Evolutionary conservation across 2,329 filamentous ascomycete genomes (phyloP).

Genomic region (Fusarium irregulare): DNA sequence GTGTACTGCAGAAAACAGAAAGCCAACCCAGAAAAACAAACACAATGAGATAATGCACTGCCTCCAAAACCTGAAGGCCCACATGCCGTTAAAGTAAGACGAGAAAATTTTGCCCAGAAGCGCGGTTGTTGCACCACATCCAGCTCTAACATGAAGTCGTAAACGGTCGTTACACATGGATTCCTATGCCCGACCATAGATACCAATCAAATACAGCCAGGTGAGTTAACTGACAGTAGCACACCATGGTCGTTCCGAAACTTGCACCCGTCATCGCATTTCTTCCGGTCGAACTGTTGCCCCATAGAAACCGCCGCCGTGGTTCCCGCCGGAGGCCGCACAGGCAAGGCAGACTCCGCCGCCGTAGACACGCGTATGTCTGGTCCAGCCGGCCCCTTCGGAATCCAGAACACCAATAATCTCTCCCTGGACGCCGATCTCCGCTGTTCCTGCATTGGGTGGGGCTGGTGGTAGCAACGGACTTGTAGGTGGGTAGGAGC

Average conservation of each 20-base stretch:
- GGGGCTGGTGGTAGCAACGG: conserved; percentile 62
- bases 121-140: conserved; percentile 29
- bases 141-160: conserved; percentile 41
- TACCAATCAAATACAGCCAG: conserved; percentile 10
- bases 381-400: conserved; percentile 63
- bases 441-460: conserved; percentile 45
- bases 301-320: conserved; percentile 64
- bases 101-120: conserved; percentile 32
- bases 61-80: conserved; percentile 9
- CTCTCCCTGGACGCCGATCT: conserved; percentile 61
- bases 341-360: conserved; percentile 69
- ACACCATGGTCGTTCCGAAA: conserved; percentile 2
- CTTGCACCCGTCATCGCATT: conserved; percentile 52
- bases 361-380: conserved; percentile 69
- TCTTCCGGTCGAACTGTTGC: conserved; percentile 65
- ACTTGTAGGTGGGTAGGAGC: conserved; percentile 62
- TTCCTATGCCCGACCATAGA: conserved; percentile 4
- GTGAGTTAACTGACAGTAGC: conserved; percentile 16
- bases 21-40: conserved; percentile 6
- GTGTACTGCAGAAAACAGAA: conserved; percentile 24
- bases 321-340: conserved; percentile 58
- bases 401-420: conserved; percentile 62
- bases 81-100: conserved; percentile 15
- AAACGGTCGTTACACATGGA: conserved; percentile 39
- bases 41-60: conserved; percentile 9